Evolutionary conservation across 2,329 filamentous ascomycete genomes (phyloP), one percentile per base, ranked within the genome.

Genomic region (Aspergillus phoenicis): DNA sequence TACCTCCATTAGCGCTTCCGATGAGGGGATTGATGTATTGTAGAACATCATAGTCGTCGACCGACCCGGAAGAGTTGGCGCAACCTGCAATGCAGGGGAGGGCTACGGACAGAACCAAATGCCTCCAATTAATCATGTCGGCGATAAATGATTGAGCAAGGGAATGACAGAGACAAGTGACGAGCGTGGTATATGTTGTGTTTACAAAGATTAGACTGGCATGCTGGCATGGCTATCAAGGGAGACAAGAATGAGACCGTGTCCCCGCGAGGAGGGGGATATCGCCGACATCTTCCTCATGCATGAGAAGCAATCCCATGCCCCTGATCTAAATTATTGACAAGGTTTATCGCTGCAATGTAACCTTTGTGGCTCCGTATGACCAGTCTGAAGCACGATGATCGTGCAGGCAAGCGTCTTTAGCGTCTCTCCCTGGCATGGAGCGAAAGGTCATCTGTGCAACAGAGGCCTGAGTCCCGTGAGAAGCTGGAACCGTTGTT

Each of bases 1-100:
- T 66, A 77, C 75, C 75, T 68, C 82, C 84, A 65, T 83, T 81
- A 10, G 75, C 78, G 54, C 80, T 84, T 56, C 84, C 84, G 65
- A 86, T 85, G 38, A 85, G 77, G 15, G 82, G 83, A 68, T 85
- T 72, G 15, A 81, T 67, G 64, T 80, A 81, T 61, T 78, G 69
- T 8, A 81, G 71, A 6, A 80, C 75, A 70, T 81, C 77, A 36
- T 77, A 76, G 54, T 74, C 66, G 39, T 71, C 61, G 24, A 59
- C 52, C 4, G 48, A 38, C n/a, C 48, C 33, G 59, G 53, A 55
- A 57, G 62, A 39, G 52, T 59, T 24, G 43, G 57, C 59, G 64
- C 69, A 43, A 24, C 59, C 58, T 30, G 41, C 52, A 28, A 53
- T 58, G 41, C 55, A 22, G 22, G 64, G 57, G n/a, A 64, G 59